Conservation (phyloP, 345 rosid genomes). For the Eucalyptus pauciflora region DNA sequence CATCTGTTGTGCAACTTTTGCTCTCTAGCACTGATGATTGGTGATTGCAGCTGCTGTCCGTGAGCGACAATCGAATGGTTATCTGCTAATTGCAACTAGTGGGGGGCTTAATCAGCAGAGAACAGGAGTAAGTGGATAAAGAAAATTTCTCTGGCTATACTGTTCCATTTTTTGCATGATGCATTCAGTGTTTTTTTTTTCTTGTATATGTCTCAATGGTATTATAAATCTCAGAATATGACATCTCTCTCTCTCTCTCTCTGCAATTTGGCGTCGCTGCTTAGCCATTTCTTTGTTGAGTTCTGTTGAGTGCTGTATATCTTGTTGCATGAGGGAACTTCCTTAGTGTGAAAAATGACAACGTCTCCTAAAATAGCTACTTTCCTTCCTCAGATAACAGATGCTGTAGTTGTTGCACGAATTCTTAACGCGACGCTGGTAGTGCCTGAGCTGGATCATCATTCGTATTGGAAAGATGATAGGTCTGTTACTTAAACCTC, state of each 20-base stretch:
- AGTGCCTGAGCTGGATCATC: conserved; percentile 94
- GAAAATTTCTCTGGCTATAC: neutral
- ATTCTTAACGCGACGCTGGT: conserved; percentile 94
- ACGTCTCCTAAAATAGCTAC: neutral
- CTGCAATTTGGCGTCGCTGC: neutral
- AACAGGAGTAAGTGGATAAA: conserved; percentile 75
- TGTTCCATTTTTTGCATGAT: neutral
- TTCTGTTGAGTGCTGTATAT: neutral
- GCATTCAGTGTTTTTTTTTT: neutral
- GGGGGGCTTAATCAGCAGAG: conserved; percentile 99
- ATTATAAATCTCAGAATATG: neutral
- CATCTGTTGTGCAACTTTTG: neutral
- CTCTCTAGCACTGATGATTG: neutral
- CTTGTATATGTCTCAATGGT: neutral
- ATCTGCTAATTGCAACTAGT: conserved; percentile 95
- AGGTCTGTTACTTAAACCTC: conserved; percentile 31
- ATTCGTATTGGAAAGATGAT: conserved; percentile 94
- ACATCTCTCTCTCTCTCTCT: neutral
- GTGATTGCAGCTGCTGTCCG: conserved; percentile 47
- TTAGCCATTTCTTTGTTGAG: neutral
- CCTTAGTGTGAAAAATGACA: neutral
- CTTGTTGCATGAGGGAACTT: neutral
- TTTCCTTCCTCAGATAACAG: conserved; percentile 58
- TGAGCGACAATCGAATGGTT: conserved; percentile 69
- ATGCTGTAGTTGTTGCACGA: conserved; percentile 94